Evolutionary conservation across 1,284 basidiomycete species (phyloP).

Genomic region (Exobasidium cylindrosporum): DNA sequence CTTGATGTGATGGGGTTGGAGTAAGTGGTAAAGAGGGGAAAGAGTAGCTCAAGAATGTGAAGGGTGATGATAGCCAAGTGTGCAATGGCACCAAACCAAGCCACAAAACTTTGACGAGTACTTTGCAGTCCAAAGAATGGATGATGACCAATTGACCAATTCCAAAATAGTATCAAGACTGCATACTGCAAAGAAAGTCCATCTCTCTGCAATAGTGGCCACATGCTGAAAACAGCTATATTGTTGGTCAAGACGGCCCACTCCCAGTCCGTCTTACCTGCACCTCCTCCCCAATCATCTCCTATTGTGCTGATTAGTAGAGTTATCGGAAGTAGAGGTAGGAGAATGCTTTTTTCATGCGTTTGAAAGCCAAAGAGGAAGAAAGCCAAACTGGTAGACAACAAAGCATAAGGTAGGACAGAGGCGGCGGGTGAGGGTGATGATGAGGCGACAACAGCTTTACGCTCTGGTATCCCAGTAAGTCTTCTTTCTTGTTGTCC

Average conservation of each 20-base stretch:
- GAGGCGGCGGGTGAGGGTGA: slow-evolving; percentile 63
- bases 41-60: slow-evolving; percentile 66
- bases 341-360: slow-evolving; percentile 87
- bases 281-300: slow-evolving; percentile 49
- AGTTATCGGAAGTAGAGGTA: slow-evolving; percentile 79
- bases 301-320: slow-evolving; percentile 68
- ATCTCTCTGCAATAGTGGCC: slow-evolving; percentile 78
- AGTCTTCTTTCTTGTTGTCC: background rate
- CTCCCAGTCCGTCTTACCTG: slow-evolving; percentile 65
- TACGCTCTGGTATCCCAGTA: background rate
- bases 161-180: slow-evolving; percentile 71
- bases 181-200: slow-evolving; percentile 74
- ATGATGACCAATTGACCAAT: slow-evolving; percentile 70
- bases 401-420: slow-evolving; percentile 50
- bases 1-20: slow-evolving; percentile 50
- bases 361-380: slow-evolving; percentile 95
- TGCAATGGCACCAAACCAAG: slow-evolving; percentile 15
- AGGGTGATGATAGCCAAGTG: slow-evolving; percentile 62
- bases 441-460: slow-evolving; percentile 57
- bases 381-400: slow-evolving; percentile 66
- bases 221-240: slow-evolving; percentile 88
- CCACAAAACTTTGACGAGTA: slow-evolving; percentile 12
- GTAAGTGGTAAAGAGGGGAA: slow-evolving; percentile 47
- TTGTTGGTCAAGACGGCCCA: slow-evolving; percentile 79
- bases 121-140: slow-evolving; percentile 33